phyloP scores from a whole-genome alignment of 306 rosid species.

The Leucaena leucocephala region DNA sequence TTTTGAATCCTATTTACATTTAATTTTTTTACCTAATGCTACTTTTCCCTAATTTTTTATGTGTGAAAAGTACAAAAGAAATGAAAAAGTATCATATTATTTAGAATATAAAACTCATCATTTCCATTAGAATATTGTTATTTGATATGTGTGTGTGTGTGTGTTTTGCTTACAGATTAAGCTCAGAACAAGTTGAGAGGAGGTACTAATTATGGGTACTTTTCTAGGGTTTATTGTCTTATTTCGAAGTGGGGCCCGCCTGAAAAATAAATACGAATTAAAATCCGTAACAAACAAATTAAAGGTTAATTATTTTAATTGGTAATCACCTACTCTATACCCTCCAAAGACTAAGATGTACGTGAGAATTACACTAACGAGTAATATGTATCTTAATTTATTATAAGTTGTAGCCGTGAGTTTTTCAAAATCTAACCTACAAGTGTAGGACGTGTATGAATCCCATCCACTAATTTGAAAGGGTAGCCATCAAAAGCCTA shows the following conservation, averaged over 20 bases:
- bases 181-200: constrained; percentile 19
- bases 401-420: neutral
- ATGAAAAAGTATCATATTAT: neutral
- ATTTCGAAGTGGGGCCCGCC: constrained; percentile 34
- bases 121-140: neutral
- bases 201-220: constrained; percentile 19
- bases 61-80: neutral
- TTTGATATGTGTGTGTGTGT: neutral
- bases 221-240: constrained; percentile 45
- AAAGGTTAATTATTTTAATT: neutral
- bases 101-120: neutral
- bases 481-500: constrained; percentile 37
- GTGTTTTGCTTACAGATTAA: neutral
- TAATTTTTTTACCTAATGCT: too few relatives aligned
- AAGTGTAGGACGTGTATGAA: neutral
- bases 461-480: constrained; percentile 14
- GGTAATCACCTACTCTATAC: too few relatives aligned
- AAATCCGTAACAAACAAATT: neutral
- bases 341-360: neutral
- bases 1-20: too few relatives aligned
- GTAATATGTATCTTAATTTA: neutral
- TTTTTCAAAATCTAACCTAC: neutral
- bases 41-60: too few relatives aligned
- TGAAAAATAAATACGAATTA: neutral
- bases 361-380: neutral